Evolutionary conservation across 2,329 filamentous ascomycete species (phyloP), one percentile per base, ranked within the genome.

Genomic region (Teratosphaeria nubilosa): DNA sequence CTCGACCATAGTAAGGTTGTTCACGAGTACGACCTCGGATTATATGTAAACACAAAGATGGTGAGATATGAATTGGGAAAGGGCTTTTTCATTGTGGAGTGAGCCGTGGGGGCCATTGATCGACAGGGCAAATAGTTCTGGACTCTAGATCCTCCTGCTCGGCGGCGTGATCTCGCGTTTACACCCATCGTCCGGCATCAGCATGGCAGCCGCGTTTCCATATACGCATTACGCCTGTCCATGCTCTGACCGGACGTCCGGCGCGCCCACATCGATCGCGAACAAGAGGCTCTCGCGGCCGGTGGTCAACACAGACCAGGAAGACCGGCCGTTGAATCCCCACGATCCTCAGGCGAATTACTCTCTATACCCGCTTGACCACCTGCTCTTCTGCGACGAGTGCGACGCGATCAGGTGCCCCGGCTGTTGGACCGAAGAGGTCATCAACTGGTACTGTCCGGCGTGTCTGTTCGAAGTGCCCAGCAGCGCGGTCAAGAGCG

Each of bases 371-470:
- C 92, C 94, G 0, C 85, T 96, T 51, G 92, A 97, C 69, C 86
- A 96, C 70, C 82, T 99, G 27, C 82, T 97, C 48, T 99, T 95
- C 77, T 99, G 94, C 77, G 92, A 96, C 71, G 94, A 97, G 72
- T 99, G 94, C 73, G 90, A 95, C 71, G 88, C 96, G 74, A 95
- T 97, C 62, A 88, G 94, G 65, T 99, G 94, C 71, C 89, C 90
- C 5, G 82, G 91, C 75, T 99, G 94, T 70, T 88, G 95, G 56
- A 83, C 86, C 53, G 94, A 99, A 71, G 94, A 99, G 75, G 91
- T 96, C 57, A 86, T 95, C 53, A 94, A 90, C 56, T 96, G 91
- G 80, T 99, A 90, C 74, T 99, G 94, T 69, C 94, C 94, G 5
- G 92, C 85, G 71, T 99, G 94, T 72, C 76, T 99, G 58, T 97